Base-by-base conservation (phyloP, 352 stramenopile species). In the Phytophthora hybrid region DNA sequence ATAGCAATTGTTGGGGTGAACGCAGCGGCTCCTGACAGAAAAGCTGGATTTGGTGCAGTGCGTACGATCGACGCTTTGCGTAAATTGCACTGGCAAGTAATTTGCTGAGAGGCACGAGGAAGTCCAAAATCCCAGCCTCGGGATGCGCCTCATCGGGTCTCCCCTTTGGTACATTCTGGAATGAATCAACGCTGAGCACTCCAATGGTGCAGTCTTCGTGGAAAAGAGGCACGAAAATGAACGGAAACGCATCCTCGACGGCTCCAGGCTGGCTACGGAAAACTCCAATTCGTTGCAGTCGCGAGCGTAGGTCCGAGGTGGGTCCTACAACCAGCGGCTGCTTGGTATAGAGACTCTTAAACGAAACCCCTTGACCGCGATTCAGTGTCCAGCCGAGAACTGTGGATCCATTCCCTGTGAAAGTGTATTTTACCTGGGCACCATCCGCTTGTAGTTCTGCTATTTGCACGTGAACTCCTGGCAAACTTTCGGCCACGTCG, bases 151-250 rank as follows among this genome's bases (percentile, higher is more conserved):
- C 85, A 49, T 94, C 85, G 0, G 32, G 13, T 61, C 85, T 68
- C 21, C 85, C 87, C 64, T 90, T 93, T 3, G 85, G 67, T 5
- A 93, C 84, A 8, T 78, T 66, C 0, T 69, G 31, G 66, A 96
- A 94, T 0, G 75, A 74, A 56, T 89, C 85, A 1, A 94, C 69
- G n/a, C 78, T 86, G 11, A 96, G 59, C 0, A 94, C 73, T 6
- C 89, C 89, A 5, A 96, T 59, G 7, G 61, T 66, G 7, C 71
- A 80, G 47, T 93, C 89, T 32, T 96, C 85, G 59, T 96, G 78
- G 2, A 91, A 26, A 2, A 96, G 73, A 31, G 89, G 87, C 3
- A 94, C 19, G 13, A 93, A 88, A 0, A 93, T 67, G 49, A 80
- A 88, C n/a, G 86, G 86, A 0, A 91, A 81, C 7, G 76, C 65